Evolutionary conservation across 805 yeast species (phyloP).

Genomic region (Wickerhamiella spandovensis): DNA sequence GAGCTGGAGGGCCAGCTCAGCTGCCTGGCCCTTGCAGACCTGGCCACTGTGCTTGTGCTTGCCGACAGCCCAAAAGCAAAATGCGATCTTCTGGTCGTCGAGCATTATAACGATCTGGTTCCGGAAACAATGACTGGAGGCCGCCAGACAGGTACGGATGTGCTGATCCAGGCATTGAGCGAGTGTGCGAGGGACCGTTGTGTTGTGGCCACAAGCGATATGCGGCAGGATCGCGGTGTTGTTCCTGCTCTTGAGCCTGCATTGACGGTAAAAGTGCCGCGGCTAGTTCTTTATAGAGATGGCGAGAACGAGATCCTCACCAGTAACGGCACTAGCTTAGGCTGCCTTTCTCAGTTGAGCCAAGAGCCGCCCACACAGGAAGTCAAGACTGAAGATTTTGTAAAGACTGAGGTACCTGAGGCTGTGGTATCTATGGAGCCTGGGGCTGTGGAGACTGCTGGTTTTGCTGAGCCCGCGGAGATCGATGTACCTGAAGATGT

Average conservation of each 20-base stretch:
- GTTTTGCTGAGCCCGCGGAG: no score
- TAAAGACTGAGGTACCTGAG: no score
- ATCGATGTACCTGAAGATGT: neutral
- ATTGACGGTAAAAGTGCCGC: neutral
- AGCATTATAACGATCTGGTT: slow-evolving; percentile 11
- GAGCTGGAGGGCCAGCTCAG: slow-evolving; percentile 2
- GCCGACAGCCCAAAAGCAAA: slow-evolving; percentile 21
- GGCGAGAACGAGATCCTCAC: neutral
- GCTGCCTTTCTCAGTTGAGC: no score
- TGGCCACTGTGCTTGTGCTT: slow-evolving; percentile 11
- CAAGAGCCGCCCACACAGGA: no score
- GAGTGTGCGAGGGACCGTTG: neutral
- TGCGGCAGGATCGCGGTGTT: neutral
- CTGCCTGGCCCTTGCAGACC: slow-evolving; percentile 1
- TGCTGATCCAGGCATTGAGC: neutral
- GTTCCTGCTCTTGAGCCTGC: neutral
- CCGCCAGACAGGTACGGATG: neutral
- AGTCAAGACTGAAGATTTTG: no score
- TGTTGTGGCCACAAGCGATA: slow-evolving; percentile 1
- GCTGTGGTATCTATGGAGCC: no score
- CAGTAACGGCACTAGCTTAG: no score
- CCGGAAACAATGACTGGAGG: neutral
- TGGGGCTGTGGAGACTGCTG: no score
- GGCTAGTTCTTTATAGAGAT: neutral
- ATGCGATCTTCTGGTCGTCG: slow-evolving; percentile 17